A percentile compares a stretch with the other conserved stretches of the same genome.
Conservation (phyloP, 768 basidiomycete genomes). For the Hemileccinum rubropunctum region DNA sequence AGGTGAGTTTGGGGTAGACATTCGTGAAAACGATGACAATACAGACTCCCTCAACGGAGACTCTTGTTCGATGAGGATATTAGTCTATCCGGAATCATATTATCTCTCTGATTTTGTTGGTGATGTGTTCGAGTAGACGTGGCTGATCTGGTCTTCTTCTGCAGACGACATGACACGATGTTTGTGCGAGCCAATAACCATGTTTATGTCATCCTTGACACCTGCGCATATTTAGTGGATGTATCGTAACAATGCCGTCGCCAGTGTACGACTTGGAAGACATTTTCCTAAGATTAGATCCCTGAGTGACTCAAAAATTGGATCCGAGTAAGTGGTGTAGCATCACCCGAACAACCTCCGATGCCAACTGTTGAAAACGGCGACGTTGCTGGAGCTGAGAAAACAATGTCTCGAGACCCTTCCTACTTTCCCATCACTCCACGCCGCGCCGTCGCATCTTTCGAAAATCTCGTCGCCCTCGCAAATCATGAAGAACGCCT, state of each 20-base stretch:
- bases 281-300: too few species aligned
- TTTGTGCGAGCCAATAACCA: slow-evolving; percentile 12
- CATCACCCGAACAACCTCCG: background rate
- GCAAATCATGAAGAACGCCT: slow-evolving; percentile 82
- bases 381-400: background rate
- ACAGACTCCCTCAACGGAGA: slow-evolving; percentile 94
- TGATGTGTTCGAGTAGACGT: background rate
- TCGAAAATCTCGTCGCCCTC: slow-evolving; percentile 80
- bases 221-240: background rate
- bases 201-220: background rate
- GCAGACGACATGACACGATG: slow-evolving; percentile 6
- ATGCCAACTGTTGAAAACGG: slow-evolving; percentile 8
- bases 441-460: slow-evolving; percentile 62
- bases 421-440: slow-evolving; percentile 35
- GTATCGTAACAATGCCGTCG: background rate
- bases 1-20: slow-evolving; percentile 33
- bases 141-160: slow-evolving; percentile 9
- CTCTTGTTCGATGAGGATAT: slow-evolving; percentile 59
- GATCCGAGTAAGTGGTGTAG: background rate
- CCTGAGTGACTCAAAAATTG: background rate
- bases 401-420: slow-evolving; percentile 18
- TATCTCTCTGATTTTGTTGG: slow-evolving; percentile 50
- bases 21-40: slow-evolving; percentile 60
- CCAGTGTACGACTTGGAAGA: background rate
- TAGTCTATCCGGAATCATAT: slow-evolving; percentile 29